Base-by-base conservation (phyloP, 345 rosid genomes). In the Salix koriyanagi region DNA sequence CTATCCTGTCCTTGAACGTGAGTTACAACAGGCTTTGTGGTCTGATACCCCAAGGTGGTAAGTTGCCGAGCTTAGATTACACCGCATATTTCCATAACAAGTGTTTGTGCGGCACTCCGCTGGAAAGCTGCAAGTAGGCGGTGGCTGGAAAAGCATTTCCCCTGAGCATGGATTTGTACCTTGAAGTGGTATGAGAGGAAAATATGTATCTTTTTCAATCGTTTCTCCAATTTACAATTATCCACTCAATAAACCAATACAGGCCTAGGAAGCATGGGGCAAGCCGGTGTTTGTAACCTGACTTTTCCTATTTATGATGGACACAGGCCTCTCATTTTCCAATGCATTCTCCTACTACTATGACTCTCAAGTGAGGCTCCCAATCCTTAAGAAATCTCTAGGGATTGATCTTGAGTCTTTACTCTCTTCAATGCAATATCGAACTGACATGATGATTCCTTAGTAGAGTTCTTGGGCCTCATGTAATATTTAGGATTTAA, bases 1-100 rank as follows among this genome's bases (percentile, higher is more conserved):
- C 48, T 62, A 76, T 87, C 69, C 88, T 83, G 79, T 70, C 76
- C 65, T 75, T 92, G 16, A 90, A 94, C 67, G 37, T 28, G 36
- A 64, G 67, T 2, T 67, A 82, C 73, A 82, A 78, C 72, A 13
- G 7, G 6, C 79, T 82, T 65, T 39, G 75, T 13, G 84, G 79
- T 9, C 23, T 58, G 39, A 30, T 82, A 26, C 67, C 67, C 32
- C 34, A 30, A 1, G 37, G 37, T 64, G 67, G 67, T 30, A 61
- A 61, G 30, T 25, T n/a, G 30, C 65, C 25, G 32, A 61, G 15
- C 32, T 61, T 61, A 9, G 65, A 61, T 25, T 61, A 61, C 65
- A n/a, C 65, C 4, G 26, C 26, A 61, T 30, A 64, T 64, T 30
- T 64, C 32, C 67, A 30, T 28, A 28, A 25, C 37, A 64, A 25